A percentile compares a stretch with the other conserved stretches of the same genome.
Evolutionary conservation across 257 asterid genomes (phyloP).

Genomic region (Solanum ahanhuiri): DNA sequence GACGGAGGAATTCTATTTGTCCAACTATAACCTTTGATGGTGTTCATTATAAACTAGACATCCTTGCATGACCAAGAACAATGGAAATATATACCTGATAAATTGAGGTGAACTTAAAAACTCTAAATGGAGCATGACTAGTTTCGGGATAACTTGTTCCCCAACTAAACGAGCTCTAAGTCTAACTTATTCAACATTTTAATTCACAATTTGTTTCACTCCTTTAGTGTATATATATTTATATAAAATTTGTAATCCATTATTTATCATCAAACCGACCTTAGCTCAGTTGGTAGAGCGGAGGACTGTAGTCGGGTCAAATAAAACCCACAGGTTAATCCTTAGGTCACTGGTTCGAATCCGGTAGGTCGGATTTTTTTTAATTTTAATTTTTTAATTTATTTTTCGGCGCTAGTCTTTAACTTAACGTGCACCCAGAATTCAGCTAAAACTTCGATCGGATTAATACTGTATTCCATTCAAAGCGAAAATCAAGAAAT

Average conservation of each 20-base stretch:
- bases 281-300: constrained; percentile 5
- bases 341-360: constrained; percentile 2
- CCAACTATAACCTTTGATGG: too few relatives aligned
- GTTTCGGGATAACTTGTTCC: neutral
- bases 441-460: neutral
- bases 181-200: too few relatives aligned
- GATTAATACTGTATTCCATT: neutral
- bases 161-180: neutral
- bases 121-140: neutral
- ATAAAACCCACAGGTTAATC: neutral
- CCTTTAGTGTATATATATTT: too few relatives aligned
- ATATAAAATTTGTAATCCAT: neutral
- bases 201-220: too few relatives aligned
- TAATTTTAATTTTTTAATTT: neutral
- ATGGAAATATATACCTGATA: neutral
- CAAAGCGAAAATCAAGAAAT: neutral
- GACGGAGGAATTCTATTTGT: neutral
- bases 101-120: too few relatives aligned
- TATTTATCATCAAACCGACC: neutral
- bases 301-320: neutral
- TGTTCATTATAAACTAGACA: neutral
- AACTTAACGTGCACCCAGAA: neutral
- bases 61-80: neutral
- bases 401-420: neutral
- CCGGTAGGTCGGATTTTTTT: neutral